These are phyloP conservation scores for Boletus edulis DNA, from an alignment of 768 basidiomycete genomes.

Conservation along the genomic window DNA sequence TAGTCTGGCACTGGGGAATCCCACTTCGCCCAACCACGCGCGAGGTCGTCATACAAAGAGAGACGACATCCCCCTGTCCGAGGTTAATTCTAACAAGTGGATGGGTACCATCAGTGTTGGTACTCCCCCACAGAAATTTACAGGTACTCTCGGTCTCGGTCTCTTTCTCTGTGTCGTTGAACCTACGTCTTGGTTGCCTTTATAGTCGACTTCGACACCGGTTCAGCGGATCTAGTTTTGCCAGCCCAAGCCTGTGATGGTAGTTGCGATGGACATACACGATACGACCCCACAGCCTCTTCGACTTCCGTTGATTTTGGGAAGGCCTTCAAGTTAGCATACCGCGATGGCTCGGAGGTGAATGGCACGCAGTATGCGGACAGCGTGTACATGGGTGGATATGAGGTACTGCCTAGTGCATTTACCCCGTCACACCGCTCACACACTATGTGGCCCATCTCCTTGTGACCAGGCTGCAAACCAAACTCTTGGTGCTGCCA, in stretches of 20 bases:
- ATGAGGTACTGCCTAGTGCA: constrained; percentile 26
- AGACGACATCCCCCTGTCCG: constrained; percentile 33
- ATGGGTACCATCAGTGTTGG: constrained; percentile 46
- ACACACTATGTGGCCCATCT: neutral
- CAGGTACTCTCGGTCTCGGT: constrained; percentile 28
- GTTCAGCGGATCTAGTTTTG: constrained; percentile 50
- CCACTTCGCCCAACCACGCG: neutral
- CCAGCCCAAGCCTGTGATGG: constrained; percentile 28
- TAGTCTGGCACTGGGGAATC: neutral
- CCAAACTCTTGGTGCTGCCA: constrained; percentile 46
- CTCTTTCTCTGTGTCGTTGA: neutral
- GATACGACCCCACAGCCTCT: constrained; percentile 29
- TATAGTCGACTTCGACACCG: constrained; percentile 54
- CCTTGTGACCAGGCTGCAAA: constrained; percentile 27
- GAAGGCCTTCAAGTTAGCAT: constrained; percentile 32
- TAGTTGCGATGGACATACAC: constrained; percentile 32
- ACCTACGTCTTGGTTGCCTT: neutral
- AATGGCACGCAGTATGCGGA: constrained; percentile 42
- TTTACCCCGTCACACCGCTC: constrained; percentile 5
- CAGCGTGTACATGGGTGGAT: constrained; percentile 40
- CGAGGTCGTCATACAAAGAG: constrained; percentile 25
- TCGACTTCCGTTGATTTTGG: constrained; percentile 30
- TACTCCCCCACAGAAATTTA: constrained; percentile 42
- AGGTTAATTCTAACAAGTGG: constrained; percentile 42
- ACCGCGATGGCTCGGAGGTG: constrained; percentile 39